phyloP scores from a whole-genome alignment of 2,329 filamentous ascomycete species.

The Trichoderma afroharzianum region DNA sequence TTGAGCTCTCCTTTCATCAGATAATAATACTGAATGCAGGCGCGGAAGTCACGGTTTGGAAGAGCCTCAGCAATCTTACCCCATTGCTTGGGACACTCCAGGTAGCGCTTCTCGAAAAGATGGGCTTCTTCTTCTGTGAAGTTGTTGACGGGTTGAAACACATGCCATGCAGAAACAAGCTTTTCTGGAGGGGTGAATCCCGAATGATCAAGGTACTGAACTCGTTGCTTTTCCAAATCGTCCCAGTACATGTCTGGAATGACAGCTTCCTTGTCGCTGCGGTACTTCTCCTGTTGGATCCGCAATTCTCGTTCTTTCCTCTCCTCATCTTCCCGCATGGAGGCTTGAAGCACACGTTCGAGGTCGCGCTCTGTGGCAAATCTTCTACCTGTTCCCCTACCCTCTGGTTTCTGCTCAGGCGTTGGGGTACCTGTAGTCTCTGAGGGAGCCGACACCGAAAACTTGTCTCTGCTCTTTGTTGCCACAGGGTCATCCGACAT shows the following conservation, averaged over 20 bases:
- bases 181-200: slow-evolving; percentile 62
- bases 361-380: slow-evolving; percentile 71
- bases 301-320: slow-evolving; percentile 62
- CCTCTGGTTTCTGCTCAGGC: slow-evolving; percentile 56
- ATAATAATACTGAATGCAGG: slow-evolving; percentile 85
- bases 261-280: slow-evolving; percentile 71
- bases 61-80: slow-evolving; percentile 69
- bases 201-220: slow-evolving; percentile 61
- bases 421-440: slow-evolving; percentile 37
- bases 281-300: slow-evolving; percentile 64
- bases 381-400: slow-evolving; percentile 50
- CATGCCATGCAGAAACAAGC: slow-evolving; percentile 67
- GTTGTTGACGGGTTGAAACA: slow-evolving; percentile 69
- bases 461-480: slow-evolving; percentile 53
- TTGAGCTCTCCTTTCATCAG: slow-evolving; percentile 71
- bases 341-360: slow-evolving; percentile 68
- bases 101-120: slow-evolving; percentile 69
- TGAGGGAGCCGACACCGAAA: slow-evolving; percentile 39
- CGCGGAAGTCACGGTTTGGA: slow-evolving; percentile 66
- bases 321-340: slow-evolving; percentile 67
- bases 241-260: slow-evolving; percentile 69
- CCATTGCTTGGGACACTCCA: slow-evolving; percentile 79
- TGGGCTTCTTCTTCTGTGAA: slow-evolving; percentile 69
- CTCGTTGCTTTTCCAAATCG: slow-evolving; percentile 54
- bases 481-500: slow-evolving; percentile 53